Evolutionary conservation across 2,329 filamentous ascomycete species (phyloP).

Genomic region (Arachnomyces sp.): DNA sequence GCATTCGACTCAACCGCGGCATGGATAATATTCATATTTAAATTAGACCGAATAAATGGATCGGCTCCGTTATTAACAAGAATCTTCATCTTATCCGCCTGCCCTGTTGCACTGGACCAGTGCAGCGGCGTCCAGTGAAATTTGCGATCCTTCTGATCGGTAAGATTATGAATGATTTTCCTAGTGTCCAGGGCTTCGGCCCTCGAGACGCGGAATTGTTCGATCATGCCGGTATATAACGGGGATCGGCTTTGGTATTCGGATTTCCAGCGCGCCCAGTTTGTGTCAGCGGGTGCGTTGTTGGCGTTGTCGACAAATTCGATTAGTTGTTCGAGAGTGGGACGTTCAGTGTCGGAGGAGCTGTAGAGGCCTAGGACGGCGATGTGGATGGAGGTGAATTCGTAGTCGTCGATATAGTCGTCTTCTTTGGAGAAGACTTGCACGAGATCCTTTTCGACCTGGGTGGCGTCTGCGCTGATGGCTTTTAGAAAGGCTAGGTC

Average conservation of each 20-base stretch:
- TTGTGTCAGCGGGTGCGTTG: conserved; percentile 10
- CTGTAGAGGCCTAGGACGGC: conserved; percentile 14
- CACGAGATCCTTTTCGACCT: conserved; percentile 11
- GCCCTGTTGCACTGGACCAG: conserved; percentile 13
- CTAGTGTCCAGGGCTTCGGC: conserved; percentile 8
- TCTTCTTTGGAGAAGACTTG: conserved; percentile 13
- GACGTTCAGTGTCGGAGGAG: conserved; percentile 10
- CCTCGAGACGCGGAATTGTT: conserved; percentile 12
- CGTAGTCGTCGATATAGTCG: conserved; percentile 11
- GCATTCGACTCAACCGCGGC: conserved; percentile 13
- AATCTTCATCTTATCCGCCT: conserved; percentile 11
- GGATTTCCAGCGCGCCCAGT: conserved; percentile 11
- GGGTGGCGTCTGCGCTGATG: conserved; percentile 5
- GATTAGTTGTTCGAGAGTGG: conserved; percentile 12
- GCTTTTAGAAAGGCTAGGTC: conserved; percentile 13
- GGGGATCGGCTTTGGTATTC: conserved; percentile 12
- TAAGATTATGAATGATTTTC: conserved; percentile 13
- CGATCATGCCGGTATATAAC: conserved; percentile 10
- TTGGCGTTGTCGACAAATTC: conserved; percentile 11
- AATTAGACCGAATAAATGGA: conserved; percentile 12
- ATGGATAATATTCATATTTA: conserved; percentile 13
- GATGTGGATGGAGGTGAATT: conserved; percentile 13
- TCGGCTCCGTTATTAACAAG: conserved; percentile 10
- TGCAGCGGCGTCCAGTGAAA: conserved; percentile 15
- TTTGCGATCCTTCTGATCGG: conserved; percentile 13